Percentiles rank a stretch among this genome's conserved stretches.
These are phyloP conservation scores for Colletotrichum phormii DNA, from an alignment of 2,329 filamentous ascomycete species.

Conservation along the genomic window DNA sequence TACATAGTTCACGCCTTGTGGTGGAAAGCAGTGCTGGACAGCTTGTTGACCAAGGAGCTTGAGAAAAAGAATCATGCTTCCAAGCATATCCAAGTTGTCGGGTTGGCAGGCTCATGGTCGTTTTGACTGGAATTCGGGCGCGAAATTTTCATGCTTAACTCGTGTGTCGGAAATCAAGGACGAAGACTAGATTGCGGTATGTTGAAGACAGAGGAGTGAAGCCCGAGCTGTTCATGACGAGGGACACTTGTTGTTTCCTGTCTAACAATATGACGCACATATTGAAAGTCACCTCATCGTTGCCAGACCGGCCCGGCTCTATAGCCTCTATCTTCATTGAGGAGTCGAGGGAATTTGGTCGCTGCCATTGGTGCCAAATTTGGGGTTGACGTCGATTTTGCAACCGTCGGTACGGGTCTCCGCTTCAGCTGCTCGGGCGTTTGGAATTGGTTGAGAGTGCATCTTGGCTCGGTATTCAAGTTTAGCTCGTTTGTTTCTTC, in stretches of 20 bases:
- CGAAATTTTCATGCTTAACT: not conserved
- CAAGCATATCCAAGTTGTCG: not conserved
- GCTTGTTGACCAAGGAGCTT: not conserved
- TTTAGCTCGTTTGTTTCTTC: not conserved
- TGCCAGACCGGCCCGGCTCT: not conserved
- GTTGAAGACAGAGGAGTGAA: not conserved
- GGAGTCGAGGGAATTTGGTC: not conserved
- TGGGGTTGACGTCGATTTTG: not conserved
- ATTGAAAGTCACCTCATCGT: not conserved
- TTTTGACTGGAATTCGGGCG: not conserved
- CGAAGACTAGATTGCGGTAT: not conserved
- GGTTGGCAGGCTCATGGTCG: not conserved
- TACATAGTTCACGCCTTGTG: not conserved
- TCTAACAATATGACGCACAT: not conserved
- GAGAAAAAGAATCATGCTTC: not conserved
- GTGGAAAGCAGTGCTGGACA: not conserved
- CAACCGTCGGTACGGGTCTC: not conserved
- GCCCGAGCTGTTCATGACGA: not conserved
- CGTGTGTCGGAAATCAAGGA: not conserved
- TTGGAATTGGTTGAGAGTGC: not conserved
- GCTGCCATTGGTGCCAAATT: not conserved
- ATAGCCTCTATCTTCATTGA: not conserved
- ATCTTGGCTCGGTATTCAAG: not conserved
- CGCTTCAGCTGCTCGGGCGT: not conserved
- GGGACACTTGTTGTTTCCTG: not conserved